These are phyloP conservation scores for Botryotinia narcissicola DNA, from an alignment of 2,329 filamentous ascomycete genomes.

Conservation along the genomic window DNA sequence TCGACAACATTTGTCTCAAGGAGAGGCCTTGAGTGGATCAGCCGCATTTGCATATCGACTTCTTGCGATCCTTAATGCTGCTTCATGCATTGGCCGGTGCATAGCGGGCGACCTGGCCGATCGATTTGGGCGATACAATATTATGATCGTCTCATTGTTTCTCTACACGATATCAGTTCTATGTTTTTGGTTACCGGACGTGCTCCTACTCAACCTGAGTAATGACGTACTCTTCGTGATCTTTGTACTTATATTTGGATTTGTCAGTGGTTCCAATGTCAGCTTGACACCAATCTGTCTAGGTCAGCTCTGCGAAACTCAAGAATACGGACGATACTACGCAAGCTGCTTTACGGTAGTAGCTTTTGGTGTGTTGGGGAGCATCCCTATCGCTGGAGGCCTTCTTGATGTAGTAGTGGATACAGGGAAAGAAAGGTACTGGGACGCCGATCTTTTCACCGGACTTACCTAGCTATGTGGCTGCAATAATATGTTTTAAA, in stretches of 20 bases:
- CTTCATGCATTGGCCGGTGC: constrained; percentile 75
- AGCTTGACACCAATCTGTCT: constrained; percentile 81
- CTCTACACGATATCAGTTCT: constrained; percentile 49
- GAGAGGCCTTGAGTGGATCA: neutral
- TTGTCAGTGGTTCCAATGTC: constrained; percentile 77
- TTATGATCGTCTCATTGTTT: constrained; percentile 67
- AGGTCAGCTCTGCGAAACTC: constrained; percentile 74
- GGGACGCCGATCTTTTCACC: constrained; percentile 26
- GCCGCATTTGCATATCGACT: constrained; percentile 69
- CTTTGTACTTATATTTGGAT: constrained; percentile 76
- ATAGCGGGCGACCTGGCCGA: constrained; percentile 79
- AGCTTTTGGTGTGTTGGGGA: constrained; percentile 70
- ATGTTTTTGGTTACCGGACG: constrained; percentile 71
- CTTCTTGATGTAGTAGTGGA: constrained; percentile 46
- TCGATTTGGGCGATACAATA: constrained; percentile 79
- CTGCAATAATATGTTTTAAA: constrained; percentile 23
- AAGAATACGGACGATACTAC: constrained; percentile 81
- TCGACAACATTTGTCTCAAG: neutral
- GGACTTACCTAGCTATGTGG: constrained; percentile 24
- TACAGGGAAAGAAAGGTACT: constrained; percentile 20
- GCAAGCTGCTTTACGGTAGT: constrained; percentile 82
- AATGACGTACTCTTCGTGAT: constrained; percentile 50
- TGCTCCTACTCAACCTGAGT: neutral
- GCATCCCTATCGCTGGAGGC: constrained; percentile 67
- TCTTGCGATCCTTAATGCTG: constrained; percentile 81